Conservation (phyloP, 1,284 basidiomycete species). For the Caloboletus firmus region DNA sequence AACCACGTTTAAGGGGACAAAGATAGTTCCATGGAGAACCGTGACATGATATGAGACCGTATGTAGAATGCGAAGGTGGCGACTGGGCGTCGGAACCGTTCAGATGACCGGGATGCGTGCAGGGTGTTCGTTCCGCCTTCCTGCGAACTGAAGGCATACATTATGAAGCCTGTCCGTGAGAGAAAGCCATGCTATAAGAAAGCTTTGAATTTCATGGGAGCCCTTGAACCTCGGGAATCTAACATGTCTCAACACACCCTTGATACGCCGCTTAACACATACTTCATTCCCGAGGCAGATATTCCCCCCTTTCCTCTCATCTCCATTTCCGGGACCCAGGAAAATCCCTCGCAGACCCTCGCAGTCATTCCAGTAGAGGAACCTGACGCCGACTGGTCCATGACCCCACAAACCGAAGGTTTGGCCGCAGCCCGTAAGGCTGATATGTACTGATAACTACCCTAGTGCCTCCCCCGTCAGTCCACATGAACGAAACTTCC, state of each 20-base stretch:
- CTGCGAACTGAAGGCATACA: too few relatives aligned
- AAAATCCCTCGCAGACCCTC: neutral
- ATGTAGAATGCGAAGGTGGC: too few relatives aligned
- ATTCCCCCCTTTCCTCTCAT: neutral
- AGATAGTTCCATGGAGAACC: too few relatives aligned
- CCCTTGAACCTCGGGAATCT: neutral
- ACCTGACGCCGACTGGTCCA: neutral
- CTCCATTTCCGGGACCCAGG: neutral
- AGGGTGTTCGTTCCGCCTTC: too few relatives aligned
- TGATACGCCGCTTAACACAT: too few relatives aligned
- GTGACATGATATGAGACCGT: too few relatives aligned
- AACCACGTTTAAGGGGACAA: too few relatives aligned
- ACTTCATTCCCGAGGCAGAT: neutral
- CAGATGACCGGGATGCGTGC: too few relatives aligned
- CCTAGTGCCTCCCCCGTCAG: constrained; percentile 1
- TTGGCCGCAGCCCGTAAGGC: neutral
- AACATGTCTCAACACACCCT: neutral
- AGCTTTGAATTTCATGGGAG: neutral
- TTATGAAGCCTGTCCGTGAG: neutral
- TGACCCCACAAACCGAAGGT: neutral
- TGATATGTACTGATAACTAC: neutral
- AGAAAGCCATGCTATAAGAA: neutral
- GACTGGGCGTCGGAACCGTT: too few relatives aligned
- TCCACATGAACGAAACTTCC: neutral
- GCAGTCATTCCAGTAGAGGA: too few relatives aligned